Conservation (phyloP, 176 grass and related monocot genomes). For the Echinochloa phyllopogon region DNA sequence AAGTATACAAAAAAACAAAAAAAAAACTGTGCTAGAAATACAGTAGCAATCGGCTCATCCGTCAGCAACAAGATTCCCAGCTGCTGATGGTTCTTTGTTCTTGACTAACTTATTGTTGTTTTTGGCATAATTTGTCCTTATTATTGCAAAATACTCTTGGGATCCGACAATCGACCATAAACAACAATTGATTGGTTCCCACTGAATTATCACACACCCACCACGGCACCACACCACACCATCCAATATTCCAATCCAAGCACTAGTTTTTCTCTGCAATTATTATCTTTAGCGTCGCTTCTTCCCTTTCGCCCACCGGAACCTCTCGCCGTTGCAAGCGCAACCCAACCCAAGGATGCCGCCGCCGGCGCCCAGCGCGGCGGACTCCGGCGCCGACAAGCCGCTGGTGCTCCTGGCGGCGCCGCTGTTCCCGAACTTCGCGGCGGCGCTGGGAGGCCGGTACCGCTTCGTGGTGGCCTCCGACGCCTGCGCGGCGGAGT, state of each 20-base stretch:
- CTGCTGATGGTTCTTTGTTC: neutral
- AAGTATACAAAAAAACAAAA: no score
- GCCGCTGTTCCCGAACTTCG: neutral
- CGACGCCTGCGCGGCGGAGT: neutral
- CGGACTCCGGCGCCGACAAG: neutral
- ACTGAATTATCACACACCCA: neutral
- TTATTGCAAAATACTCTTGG: neutral
- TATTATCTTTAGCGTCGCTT: neutral
- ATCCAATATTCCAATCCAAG: neutral
- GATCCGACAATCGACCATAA: neutral
- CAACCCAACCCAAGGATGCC: neutral
- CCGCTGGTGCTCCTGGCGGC: constrained; percentile 41
- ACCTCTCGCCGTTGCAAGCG: neutral
- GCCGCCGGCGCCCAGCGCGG: neutral
- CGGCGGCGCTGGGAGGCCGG: neutral
- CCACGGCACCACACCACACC: neutral
- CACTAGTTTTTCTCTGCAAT: no score
- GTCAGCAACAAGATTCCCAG: neutral
- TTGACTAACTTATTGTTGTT: neutral
- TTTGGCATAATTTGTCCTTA: neutral
- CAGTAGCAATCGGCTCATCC: neutral
- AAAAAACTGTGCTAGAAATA: no score
- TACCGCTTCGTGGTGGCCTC: neutral
- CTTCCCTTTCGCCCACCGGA: neutral
- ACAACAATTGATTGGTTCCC: neutral